Percentiles rank a stretch among this genome's conserved stretches.
Conservation (phyloP, 371 early-diverging fungal species). For the Mucor sp. region DNA sequence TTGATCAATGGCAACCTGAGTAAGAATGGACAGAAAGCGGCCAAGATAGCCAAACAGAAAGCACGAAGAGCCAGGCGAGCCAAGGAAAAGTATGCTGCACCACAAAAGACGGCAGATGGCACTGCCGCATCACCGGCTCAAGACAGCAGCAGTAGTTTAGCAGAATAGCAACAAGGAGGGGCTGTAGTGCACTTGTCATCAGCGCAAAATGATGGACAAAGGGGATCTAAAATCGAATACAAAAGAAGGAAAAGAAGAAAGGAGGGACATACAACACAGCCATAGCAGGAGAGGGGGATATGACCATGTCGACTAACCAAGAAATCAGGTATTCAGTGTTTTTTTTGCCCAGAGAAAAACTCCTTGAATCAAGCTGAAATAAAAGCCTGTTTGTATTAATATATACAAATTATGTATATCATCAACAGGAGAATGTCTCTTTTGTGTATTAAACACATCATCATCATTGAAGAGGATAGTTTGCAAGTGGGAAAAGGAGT, state of each 20-base stretch:
- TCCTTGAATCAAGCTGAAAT: background rate
- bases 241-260: background rate
- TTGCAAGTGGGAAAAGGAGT: background rate
- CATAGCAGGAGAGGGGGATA: background rate
- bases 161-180: background rate
- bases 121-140: background rate
- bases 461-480: too few relatives aligned
- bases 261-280: background rate
- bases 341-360: background rate
- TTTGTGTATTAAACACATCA: background rate
- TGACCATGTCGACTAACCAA: background rate
- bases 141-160: background rate
- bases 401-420: background rate
- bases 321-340: background rate
- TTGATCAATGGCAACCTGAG: conserved; percentile 66
- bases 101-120: background rate
- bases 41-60: conserved; percentile 63
- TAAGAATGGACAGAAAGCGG: conserved; percentile 66
- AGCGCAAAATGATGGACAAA: background rate
- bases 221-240: background rate
- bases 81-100: conserved; percentile 43
- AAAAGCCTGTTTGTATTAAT: background rate
- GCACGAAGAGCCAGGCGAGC: conserved; percentile 58
- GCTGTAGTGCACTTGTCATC: background rate
- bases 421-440: background rate